These are phyloP conservation scores for Pythium vanterpoolii DNA, from an alignment of 352 stramenopile species.

Conservation along the genomic window DNA sequence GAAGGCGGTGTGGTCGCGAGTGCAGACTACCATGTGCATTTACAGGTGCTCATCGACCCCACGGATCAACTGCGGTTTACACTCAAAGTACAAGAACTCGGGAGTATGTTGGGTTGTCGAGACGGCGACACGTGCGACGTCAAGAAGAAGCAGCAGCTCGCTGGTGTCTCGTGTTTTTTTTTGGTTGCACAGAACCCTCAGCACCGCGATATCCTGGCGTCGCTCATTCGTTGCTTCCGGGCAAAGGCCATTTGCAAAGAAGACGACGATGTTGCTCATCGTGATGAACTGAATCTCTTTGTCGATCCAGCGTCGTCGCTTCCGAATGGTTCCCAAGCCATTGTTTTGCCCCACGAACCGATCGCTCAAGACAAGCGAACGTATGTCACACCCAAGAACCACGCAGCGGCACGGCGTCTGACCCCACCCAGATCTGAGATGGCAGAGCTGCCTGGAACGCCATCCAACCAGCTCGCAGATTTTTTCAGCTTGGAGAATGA, in stretches of 20 bases:
- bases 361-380: neutral
- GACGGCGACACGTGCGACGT: conserved; percentile 59
- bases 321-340: neutral
- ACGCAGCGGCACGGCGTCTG: neutral
- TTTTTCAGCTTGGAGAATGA: conserved; percentile 14
- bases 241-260: conserved; percentile 40
- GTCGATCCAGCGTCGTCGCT: conserved; percentile 56
- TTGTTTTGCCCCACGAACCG: neutral
- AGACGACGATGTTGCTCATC: conserved; percentile 49
- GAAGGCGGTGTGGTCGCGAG: conserved; percentile 62
- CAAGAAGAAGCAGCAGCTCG: conserved; percentile 42
- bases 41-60: conserved; percentile 74
- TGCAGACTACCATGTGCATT: conserved; percentile 44
- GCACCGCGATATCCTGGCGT: conserved; percentile 71
- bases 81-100: conserved; percentile 75
- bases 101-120: conserved; percentile 62
- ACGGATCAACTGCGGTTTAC: conserved; percentile 62
- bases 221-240: conserved; percentile 75
- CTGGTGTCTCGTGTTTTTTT: conserved; percentile 66
- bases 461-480: conserved; percentile 1
- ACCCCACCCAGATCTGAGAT: neutral
- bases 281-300: conserved; percentile 66
- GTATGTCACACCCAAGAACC: conserved; percentile 1
- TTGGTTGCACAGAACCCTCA: conserved; percentile 74
- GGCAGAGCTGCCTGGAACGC: neutral